phyloP scores from a whole-genome alignment of 2,329 filamentous ascomycete genomes.

The Thielaviopsis musarum region DNA sequence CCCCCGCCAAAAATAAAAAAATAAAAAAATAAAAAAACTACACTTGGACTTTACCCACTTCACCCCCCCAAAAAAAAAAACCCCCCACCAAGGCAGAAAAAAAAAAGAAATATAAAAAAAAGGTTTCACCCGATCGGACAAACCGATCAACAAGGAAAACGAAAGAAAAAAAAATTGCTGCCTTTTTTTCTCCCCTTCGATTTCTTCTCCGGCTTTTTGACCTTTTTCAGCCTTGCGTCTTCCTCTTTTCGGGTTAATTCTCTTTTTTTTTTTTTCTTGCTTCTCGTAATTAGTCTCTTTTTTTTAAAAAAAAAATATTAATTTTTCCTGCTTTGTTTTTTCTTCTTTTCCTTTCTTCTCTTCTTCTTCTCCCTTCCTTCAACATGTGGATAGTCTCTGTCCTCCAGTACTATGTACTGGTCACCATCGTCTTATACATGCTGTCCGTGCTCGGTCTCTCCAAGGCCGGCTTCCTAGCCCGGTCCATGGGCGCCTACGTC shows the following conservation, averaged over 20 bases:
- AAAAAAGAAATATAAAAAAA: not conserved
- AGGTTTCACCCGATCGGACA: not conserved
- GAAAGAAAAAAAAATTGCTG: not conserved
- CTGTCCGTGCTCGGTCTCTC: constrained; percentile 37
- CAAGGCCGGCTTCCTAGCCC: constrained; percentile 50
- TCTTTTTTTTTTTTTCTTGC: not conserved
- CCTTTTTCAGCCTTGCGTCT: not conserved
- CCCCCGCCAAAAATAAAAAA: not conserved
- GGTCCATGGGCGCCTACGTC: constrained; percentile 49
- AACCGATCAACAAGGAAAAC: not conserved
- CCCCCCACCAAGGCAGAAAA: not conserved
- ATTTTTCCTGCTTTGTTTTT: not conserved
- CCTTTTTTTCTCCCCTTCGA: not conserved
- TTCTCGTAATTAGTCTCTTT: not conserved
- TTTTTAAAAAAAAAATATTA: too few relatives aligned
- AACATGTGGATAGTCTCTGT: constrained; percentile 23
- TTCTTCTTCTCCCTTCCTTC: constrained; percentile 25
- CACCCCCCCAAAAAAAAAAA: too few relatives aligned
- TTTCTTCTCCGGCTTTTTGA: not conserved
- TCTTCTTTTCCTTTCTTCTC: constrained; percentile 6
- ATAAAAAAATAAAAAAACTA: not conserved
- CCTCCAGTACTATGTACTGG: constrained; percentile 32
- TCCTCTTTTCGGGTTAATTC: not conserved
- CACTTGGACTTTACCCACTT: too few relatives aligned
- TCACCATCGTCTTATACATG: constrained; percentile 42